Base-by-base conservation (phyloP, 208 protist species). In the Crithidia fasciculata region DNA sequence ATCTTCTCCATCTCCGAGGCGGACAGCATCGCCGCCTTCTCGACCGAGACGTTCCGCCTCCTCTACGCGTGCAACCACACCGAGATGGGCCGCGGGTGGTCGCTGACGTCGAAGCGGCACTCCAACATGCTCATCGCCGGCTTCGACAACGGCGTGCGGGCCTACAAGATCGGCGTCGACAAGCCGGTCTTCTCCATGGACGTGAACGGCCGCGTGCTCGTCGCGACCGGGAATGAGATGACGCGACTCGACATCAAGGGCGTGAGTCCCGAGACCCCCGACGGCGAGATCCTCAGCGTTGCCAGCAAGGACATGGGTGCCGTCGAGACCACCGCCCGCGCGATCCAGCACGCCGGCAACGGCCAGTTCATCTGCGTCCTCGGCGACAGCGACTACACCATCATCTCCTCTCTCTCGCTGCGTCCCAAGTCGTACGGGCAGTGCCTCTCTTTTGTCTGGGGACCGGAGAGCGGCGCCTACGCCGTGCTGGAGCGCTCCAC, bases 171-270 rank as follows among this genome's bases (percentile, higher is more conserved):
- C 4, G 98, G 98, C 54, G 93, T 98, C 39, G 98, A 99, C 72
- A 91, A 95, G 62, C 98, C 98, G 8, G 89, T 99, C 5, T 96
- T 95, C 57, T 96, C 89, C 8, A 99, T 99, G 98, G 99, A 99
- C 76, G n/a, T 61, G 12, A 97, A 81, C 72, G 99, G 99, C 19
- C 98, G 98, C 69, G 93, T 99, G 16, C 84, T 99, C 39, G 93
- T 97, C 54, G 95, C 97, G 8, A 76, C 76, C 28, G 97, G 99
- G 58, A 98, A 98, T 74, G 98, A 99, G 59, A 88, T 99, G 18
- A 85, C 91, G 53, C 92, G 86, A 8, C 80, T 97, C 18, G 87
- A 96, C 56, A 87, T 95, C 66, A 98, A 98, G 72, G 75, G 87
- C 41, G 82, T 90, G 12, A 54, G 53, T 3, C 55, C 54, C 19